Percentiles rank a stretch among this genome's conserved stretches.
Evolutionary conservation across 257 asterid species (phyloP).

Genomic region (Solanum tarapatanum): DNA sequence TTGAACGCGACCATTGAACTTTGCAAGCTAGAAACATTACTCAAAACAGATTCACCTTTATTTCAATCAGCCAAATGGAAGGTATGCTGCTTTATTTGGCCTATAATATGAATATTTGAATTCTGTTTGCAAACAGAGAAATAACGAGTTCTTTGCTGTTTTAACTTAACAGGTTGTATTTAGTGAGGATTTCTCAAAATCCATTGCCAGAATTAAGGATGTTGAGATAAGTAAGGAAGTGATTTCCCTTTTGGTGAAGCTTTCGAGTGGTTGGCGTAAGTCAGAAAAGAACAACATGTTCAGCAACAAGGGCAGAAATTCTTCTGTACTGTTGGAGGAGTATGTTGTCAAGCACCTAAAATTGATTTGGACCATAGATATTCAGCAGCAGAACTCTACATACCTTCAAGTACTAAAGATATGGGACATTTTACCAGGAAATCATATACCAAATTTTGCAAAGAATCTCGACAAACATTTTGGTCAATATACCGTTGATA

Average conservation of each 20-base stretch:
- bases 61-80: not conserved
- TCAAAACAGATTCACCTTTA: constrained; percentile 15
- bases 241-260: constrained; percentile 27
- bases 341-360: constrained; percentile 18
- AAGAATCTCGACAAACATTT: not conserved
- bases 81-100: not conserved
- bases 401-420: constrained; percentile 35
- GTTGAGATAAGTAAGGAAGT: constrained; percentile 11
- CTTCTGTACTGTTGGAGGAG: constrained; percentile 24
- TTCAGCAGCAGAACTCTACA: constrained; percentile 10
- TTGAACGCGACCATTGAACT: not conserved
- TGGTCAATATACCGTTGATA: constrained; percentile 2
- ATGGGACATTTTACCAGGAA: constrained; percentile 23
- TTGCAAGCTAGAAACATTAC: constrained; percentile 17
- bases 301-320: not conserved
- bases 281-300: not conserved
- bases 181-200: constrained; percentile 21
- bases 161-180: constrained; percentile 20
- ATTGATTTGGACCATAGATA: constrained; percentile 39
- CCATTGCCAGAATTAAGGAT: constrained; percentile 15
- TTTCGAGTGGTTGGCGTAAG: constrained; percentile 45
- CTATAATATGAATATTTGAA: not conserved
- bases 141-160: not conserved
- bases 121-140: not conserved
- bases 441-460: constrained; percentile 10